phyloP scores from a whole-genome alignment of 129 eudicot genomes.

The Centella asiatica region DNA sequence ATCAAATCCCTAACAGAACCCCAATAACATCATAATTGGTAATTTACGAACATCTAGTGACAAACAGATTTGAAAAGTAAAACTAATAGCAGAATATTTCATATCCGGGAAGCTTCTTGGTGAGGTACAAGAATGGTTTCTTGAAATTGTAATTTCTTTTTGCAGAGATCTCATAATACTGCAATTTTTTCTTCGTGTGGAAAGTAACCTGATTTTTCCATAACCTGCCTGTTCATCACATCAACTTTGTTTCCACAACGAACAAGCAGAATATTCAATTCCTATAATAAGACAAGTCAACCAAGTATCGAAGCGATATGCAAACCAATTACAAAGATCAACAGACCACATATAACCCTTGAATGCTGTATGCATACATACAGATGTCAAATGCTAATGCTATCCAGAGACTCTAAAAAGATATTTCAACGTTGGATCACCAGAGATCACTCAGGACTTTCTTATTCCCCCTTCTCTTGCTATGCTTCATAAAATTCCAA shows the following conservation, averaged over 20 bases:
- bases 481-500: too few species aligned
- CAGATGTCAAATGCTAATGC: not conserved
- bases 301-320: not conserved
- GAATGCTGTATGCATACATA: constrained; percentile 27
- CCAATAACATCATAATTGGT: constrained; percentile 3
- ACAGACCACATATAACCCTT: constrained; percentile 34
- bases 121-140: constrained; percentile 56
- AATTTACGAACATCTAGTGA: too few species aligned
- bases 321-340: not conserved
- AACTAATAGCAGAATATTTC: not conserved
- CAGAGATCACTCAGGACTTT: too few species aligned
- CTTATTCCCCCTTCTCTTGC: too few species aligned
- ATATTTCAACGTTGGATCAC: not conserved
- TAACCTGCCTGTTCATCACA: constrained; percentile 62
- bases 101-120: constrained; percentile 56
- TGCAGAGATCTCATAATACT: constrained; percentile 56
- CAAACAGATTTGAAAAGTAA: not conserved
- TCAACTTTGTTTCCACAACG: constrained; percentile 59
- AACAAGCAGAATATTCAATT: constrained; percentile 52
- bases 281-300: constrained; percentile 15
- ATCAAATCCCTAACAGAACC: constrained; percentile 30
- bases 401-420: not conserved
- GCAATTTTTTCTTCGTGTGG: constrained; percentile 60
- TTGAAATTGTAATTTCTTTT: too few species aligned
- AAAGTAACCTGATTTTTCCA: constrained; percentile 60